Evolutionary conservation across 2,329 filamentous ascomycete genomes (phyloP).

Genomic region (Didymella sp.): DNA sequence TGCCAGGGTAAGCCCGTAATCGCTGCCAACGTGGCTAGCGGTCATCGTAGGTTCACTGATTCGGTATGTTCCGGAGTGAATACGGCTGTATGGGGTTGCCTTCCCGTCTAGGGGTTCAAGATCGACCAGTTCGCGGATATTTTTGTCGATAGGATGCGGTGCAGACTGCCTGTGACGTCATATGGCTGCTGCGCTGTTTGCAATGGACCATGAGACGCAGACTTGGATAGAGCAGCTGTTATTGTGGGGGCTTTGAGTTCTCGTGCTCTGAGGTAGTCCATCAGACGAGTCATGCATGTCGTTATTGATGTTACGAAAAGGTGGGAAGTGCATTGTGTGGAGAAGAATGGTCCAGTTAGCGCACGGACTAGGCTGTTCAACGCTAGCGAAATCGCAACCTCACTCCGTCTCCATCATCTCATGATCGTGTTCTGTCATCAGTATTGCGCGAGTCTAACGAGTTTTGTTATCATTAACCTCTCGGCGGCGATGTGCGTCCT

Average conservation of each 20-base stretch:
- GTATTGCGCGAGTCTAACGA: not conserved
- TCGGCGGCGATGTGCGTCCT: not conserved
- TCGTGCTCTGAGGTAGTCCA: not conserved
- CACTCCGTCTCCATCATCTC: not conserved
- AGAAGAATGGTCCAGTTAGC: not conserved
- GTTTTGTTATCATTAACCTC: not conserved
- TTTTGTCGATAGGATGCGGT: conserved; percentile 1
- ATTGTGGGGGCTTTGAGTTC: not conserved
- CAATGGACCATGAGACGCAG: not conserved
- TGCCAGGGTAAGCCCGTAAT: conserved; percentile 14
- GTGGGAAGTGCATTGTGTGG: not conserved
- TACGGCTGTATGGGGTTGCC: not conserved
- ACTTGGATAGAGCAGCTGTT: not conserved
- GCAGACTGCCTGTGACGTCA: conserved; percentile 10
- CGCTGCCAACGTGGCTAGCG: conserved; percentile 19
- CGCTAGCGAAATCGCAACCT: not conserved
- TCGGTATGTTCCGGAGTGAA: conserved; percentile 2
- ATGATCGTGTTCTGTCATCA: not conserved
- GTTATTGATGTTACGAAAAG: not conserved
- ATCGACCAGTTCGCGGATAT: conserved; percentile 1
- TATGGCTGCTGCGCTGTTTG: not conserved
- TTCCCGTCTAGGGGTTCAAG: conserved; percentile 8
- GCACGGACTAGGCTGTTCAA: not conserved
- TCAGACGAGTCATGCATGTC: not conserved
- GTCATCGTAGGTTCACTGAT: conserved; percentile 1